Base-by-base conservation (phyloP, 352 stramenopile species). In the Globisporangium lucens region DNA sequence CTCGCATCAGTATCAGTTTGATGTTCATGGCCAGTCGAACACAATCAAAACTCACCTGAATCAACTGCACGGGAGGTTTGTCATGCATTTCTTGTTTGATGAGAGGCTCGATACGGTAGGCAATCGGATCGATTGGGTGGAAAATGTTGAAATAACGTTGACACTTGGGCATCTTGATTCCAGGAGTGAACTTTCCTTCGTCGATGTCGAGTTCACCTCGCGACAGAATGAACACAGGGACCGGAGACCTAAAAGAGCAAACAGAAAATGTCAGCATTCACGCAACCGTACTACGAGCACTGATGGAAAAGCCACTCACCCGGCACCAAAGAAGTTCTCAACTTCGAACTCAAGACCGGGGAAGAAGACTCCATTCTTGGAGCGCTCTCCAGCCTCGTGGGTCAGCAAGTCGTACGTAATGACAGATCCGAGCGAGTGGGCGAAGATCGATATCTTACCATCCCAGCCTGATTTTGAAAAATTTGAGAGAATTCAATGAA, bases 341-440 rank as follows among this genome's bases (percentile, higher is more conserved):
- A 97, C 80, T 27, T 92, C 76, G 56, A 97, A 96, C 27, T 97
- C 82, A 4, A 97, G 75, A 13, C 85, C 84, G 43, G 85, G 75
- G 46, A 94, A 95, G 35, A 73, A 75, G 35, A 97, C 79, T 20
- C 86, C 89, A 62, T 89, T 96, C 15, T 60, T 72, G 12, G 83
- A 76, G 2, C 85, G 63, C 38, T 91, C 74, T 3, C 87, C 85
- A 3, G 80, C 66, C 41, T 87, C 80, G 66, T 96, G 85, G 1
- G 85, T 96, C 22, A 98, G 67, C 56, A 98, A 86, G 74, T 98
- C 93, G 76, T 97, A 98, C 17, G 90, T 76, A 68, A 98, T 97
- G 52, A 98, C 89, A 2, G 89, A 97, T 0, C 91, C 93, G 8
- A 98, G 76, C 1, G 89, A 97, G 66, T 97, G 90, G 22, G 87